Evolutionary conservation across 805 yeast genomes (phyloP).

Genomic region (Yarrowia yakushimensis): DNA sequence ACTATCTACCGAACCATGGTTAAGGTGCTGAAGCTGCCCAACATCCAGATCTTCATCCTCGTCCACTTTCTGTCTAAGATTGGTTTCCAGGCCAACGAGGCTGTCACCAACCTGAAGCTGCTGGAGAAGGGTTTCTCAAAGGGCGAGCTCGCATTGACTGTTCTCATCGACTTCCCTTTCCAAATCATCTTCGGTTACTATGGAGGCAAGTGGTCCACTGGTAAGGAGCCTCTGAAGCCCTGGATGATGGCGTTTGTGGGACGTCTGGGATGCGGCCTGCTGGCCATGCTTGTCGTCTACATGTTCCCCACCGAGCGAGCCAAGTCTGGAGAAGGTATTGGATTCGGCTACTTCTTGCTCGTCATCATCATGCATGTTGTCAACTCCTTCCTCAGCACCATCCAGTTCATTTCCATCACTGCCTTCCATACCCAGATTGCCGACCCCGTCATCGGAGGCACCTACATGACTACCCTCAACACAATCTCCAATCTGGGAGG

Average conservation of each 20-base stretch:
- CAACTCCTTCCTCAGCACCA: slow-evolving; percentile 89
- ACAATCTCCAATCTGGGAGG: slow-evolving; percentile 94
- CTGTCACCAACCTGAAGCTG: slow-evolving; percentile 87
- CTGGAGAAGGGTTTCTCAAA: slow-evolving; percentile 88
- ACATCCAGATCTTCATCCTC: slow-evolving; percentile 68
- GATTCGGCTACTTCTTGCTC: slow-evolving; percentile 53
- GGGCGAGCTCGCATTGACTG: slow-evolving; percentile 91
- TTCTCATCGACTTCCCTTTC: slow-evolving; percentile 90
- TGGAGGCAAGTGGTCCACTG: slow-evolving; percentile 92
- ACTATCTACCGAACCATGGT: slow-evolving; percentile 39
- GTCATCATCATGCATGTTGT: slow-evolving; percentile 79
- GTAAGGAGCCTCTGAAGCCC: slow-evolving; percentile 64
- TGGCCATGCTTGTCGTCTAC: slow-evolving; percentile 71
- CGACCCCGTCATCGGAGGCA: slow-evolving; percentile 94
- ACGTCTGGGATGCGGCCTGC: slow-evolving; percentile 64
- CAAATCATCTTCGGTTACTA: slow-evolving; percentile 93
- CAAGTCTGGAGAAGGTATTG: slow-evolving; percentile 44
- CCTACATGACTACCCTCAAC: slow-evolving; percentile 94
- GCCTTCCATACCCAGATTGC: slow-evolving; percentile 96
- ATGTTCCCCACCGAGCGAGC: slow-evolving; percentile 55
- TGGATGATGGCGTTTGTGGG: slow-evolving; percentile 90
- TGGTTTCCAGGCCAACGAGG: slow-evolving; percentile 94
- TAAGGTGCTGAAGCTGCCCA: slow-evolving; percentile 47
- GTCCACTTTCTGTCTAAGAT: slow-evolving; percentile 78
- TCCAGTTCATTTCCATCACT: slow-evolving; percentile 89